A percentile compares a stretch with the other conserved stretches of the same genome.
Conservation (phyloP, 2,329 filamentous ascomycete genomes). For the Torrubiellomyces zombiae region DNA sequence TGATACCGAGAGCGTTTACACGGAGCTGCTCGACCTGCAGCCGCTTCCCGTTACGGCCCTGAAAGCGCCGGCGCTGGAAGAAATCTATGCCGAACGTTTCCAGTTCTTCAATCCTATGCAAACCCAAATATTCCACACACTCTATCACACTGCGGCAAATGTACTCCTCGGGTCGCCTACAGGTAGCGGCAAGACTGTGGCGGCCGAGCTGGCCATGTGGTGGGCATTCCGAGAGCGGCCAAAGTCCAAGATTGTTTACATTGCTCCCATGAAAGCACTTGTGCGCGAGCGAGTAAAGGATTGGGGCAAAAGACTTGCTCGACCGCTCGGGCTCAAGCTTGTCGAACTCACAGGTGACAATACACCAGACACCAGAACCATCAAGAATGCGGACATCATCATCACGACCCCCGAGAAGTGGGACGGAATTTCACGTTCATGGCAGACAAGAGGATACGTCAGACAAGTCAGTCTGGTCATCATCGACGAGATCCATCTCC, state of each 20-base stretch:
- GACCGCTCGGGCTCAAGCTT: slow-evolving; percentile 70
- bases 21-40: slow-evolving; percentile 80
- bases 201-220: slow-evolving; percentile 96
- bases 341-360: slow-evolving; percentile 96
- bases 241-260: slow-evolving; percentile 95
- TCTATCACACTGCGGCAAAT: slow-evolving; percentile 85
- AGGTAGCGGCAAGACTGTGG: slow-evolving; percentile 93
- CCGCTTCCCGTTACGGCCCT: slow-evolving; percentile 75
- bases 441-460: slow-evolving; percentile 95
- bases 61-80: slow-evolving; percentile 73
- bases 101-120: slow-evolving; percentile 99
- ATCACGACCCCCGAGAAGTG: slow-evolving; percentile 99
- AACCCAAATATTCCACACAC: slow-evolving; percentile 91
- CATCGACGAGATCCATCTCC: slow-evolving; percentile 93
- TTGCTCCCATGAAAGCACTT: slow-evolving; percentile 97
- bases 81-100: slow-evolving; percentile 76
- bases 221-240: slow-evolving; percentile 93
- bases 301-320: slow-evolving; percentile 70
- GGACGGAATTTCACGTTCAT: slow-evolving; percentile 97
- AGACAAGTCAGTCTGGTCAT: slow-evolving; percentile 90
- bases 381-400: slow-evolving; percentile 91
- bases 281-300: slow-evolving; percentile 93
- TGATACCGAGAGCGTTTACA: slow-evolving; percentile 95
- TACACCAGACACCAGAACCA: slow-evolving; percentile 89
- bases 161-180: slow-evolving; percentile 91